Percentiles rank a stretch among this genome's conserved stretches.
Conservation (phyloP, 75 land plant species). For the Cunninghamia lanceolata region DNA sequence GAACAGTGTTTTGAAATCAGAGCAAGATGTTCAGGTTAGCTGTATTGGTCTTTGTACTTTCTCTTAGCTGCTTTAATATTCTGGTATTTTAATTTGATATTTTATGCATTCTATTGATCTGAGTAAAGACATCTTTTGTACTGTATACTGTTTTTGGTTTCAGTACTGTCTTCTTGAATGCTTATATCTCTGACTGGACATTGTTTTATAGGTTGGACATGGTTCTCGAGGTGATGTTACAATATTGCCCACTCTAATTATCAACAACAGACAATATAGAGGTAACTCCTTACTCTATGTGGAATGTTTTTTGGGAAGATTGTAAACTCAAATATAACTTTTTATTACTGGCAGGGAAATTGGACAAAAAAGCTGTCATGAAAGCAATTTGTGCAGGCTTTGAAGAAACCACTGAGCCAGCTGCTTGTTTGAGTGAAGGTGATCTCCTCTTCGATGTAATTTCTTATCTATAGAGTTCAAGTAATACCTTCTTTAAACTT, state of each 20-base stretch:
- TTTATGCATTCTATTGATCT: neutral
- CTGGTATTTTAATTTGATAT: neutral
- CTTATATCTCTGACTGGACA: neutral
- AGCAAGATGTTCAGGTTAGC: conserved; percentile 84
- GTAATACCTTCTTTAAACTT: neutral
- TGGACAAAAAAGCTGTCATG: conserved; percentile 51
- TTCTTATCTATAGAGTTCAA: neutral
- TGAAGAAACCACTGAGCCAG: conserved; percentile 58
- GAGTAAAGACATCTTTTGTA: neutral
- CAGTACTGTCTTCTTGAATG: neutral
- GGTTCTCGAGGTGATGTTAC: conserved; percentile 55
- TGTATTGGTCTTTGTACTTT: neutral
- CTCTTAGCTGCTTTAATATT: neutral
- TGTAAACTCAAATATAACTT: conserved; percentile 1
- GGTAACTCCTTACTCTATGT: conserved; percentile 15
- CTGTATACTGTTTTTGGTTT: neutral
- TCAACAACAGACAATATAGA: conserved; percentile 58
- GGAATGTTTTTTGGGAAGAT: neutral
- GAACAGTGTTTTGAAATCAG: conserved; percentile 64
- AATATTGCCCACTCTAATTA: conserved; percentile 51
- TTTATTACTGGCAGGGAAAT: conserved; percentile 34
- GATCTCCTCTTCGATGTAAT: neutral
- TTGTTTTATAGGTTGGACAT: conserved; percentile 38
- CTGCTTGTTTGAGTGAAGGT: conserved; percentile 58
- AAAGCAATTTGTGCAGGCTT: conserved; percentile 63